Evolutionary conservation across 805 yeast species (phyloP).

Genomic region (Wickerhamiella lipophila): DNA sequence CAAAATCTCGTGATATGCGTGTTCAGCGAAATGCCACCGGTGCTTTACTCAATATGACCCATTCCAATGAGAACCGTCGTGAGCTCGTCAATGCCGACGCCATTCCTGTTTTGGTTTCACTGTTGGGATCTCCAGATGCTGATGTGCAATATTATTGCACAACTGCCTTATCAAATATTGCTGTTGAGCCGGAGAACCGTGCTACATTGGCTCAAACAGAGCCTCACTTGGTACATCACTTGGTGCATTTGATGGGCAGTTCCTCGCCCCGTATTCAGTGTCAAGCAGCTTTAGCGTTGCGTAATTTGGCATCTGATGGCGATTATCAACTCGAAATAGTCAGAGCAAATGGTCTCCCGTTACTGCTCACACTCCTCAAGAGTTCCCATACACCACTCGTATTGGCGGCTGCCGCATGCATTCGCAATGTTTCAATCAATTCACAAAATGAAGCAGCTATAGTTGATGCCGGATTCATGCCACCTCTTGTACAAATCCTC

Average conservation of each 20-base stretch:
- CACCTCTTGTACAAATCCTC: constrained; percentile 75
- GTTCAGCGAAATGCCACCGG: constrained; percentile 99
- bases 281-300: constrained; percentile 90
- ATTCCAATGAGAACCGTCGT: constrained; percentile 88
- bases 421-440: constrained; percentile 91
- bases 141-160: constrained; percentile 98
- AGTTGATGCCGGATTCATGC: constrained; percentile 90
- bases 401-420: constrained; percentile 95
- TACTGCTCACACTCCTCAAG: constrained; percentile 77
- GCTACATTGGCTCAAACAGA: constrained; percentile 81
- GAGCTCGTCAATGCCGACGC: constrained; percentile 97
- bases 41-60: constrained; percentile 95
- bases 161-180: constrained; percentile 90
- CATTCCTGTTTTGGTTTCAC: constrained; percentile 84
- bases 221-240: constrained; percentile 76
- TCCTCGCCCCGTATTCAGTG: constrained; percentile 92
- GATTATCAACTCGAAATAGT: constrained; percentile 93
- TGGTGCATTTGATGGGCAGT: constrained; percentile 85
- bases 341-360: constrained; percentile 89
- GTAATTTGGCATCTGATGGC: constrained; percentile 93
- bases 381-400: constrained; percentile 85
- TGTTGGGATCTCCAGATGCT: constrained; percentile 75
- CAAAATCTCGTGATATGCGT: constrained; percentile 85
- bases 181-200: constrained; percentile 88
- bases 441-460: constrained; percentile 92